A percentile compares a stretch with the other conserved stretches of the same genome.
Evolutionary conservation across 495 filamentous ascomycete species (phyloP).

Genomic region (Lentithecium fluviatile): DNA sequence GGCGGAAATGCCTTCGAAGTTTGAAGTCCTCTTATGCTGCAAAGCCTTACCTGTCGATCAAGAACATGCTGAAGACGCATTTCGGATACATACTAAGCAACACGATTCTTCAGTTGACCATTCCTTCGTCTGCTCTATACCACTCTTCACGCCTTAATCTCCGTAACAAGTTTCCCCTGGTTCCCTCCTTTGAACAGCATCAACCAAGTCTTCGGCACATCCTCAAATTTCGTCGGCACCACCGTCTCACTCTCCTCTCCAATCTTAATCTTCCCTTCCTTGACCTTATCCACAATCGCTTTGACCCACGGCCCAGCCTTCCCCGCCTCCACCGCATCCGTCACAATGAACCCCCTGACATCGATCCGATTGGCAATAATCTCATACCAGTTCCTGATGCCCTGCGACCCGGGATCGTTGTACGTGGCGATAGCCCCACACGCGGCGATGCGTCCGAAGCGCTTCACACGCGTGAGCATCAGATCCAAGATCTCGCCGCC

Average conservation of each 20-base stretch:
- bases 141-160: slow-evolving; percentile 15
- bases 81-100: not conserved
- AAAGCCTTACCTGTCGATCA: too few species aligned
- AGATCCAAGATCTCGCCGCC: slow-evolving; percentile 65
- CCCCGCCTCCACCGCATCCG: slow-evolving; percentile 45
- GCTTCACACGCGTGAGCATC: slow-evolving; percentile 56
- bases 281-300: slow-evolving; percentile 49
- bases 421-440: slow-evolving; percentile 58
- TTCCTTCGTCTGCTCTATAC: not conserved
- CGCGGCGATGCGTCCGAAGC: slow-evolving; percentile 58
- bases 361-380: slow-evolving; percentile 52
- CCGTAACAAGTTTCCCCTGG: slow-evolving; percentile 43
- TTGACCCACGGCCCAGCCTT: slow-evolving; percentile 35
- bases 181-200: slow-evolving; percentile 42
- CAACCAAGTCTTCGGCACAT: slow-evolving; percentile 45
- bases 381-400: slow-evolving; percentile 54
- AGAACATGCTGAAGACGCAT: too few species aligned
- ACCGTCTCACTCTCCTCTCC: slow-evolving; percentile 39
- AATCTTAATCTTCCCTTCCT: slow-evolving; percentile 45
- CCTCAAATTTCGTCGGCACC: slow-evolving; percentile 43
- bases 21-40: too few species aligned
- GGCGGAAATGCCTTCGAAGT: too few species aligned
- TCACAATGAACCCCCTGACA: slow-evolving; percentile 64
- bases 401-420: slow-evolving; percentile 42
- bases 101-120: not conserved